Conservation (phyloP, 1,284 basidiomycete genomes). For the Phenoliferia sp. region DNA sequence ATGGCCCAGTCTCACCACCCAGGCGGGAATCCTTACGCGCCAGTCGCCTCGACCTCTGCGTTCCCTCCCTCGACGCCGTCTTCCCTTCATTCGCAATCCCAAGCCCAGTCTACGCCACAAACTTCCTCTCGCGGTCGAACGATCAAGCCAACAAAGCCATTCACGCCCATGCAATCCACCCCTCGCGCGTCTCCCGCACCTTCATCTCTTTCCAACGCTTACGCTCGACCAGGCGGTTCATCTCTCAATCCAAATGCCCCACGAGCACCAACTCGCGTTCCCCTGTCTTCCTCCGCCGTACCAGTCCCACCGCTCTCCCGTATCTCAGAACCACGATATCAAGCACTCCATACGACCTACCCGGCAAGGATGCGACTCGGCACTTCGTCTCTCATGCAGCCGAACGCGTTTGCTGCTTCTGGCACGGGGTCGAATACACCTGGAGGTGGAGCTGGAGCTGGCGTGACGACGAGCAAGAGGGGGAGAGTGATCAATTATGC, state of each 20-base stretch:
- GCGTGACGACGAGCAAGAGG: conserved; percentile 15
- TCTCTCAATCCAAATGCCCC: conserved; percentile 18
- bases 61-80: not conserved
- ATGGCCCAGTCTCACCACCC: not conserved
- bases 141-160: conserved; percentile 22
- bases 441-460: not conserved
- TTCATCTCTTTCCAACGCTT: not conserved
- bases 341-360: conserved; percentile 79
- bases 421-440: conserved; percentile 20
- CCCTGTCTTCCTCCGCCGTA: conserved; percentile 6
- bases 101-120: conserved; percentile 13
- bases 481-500: conserved; percentile 71
- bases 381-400: conserved; percentile 82
- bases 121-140: conserved; percentile 19
- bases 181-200: not conserved
- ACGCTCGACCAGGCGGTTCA: not conserved
- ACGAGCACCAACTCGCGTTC: not conserved
- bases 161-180: conserved; percentile 1
- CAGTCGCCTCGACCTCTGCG: not conserved
- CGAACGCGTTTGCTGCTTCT: conserved; percentile 43
- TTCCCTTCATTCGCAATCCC: conserved; percentile 1
- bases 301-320: conserved; percentile 26
- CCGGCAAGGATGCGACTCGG: conserved; percentile 89
- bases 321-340: conserved; percentile 41
- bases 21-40: not conserved